These are phyloP conservation scores for Amanita thiersii DNA, from an alignment of 768 basidiomycete genomes.

Conservation along the genomic window DNA sequence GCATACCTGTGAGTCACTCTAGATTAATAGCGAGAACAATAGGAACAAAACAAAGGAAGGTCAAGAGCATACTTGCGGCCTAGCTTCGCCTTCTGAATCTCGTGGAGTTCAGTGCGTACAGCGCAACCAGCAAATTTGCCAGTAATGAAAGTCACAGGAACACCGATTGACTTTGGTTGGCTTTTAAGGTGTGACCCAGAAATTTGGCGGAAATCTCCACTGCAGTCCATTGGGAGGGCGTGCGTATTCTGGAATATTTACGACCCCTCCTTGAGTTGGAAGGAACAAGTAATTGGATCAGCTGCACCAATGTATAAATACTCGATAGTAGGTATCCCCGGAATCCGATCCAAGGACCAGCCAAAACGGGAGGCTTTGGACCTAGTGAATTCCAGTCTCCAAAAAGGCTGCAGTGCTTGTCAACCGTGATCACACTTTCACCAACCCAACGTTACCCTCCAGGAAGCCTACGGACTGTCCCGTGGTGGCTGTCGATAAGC, in stretches of 20 bases:
- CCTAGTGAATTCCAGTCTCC: slow-evolving; percentile 7
- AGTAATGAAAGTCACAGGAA: slow-evolving; percentile 36
- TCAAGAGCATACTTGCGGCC: slow-evolving; percentile 49
- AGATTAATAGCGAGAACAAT: slow-evolving; percentile 2
- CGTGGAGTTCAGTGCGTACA: slow-evolving; percentile 46
- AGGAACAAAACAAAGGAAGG: slow-evolving; percentile 5
- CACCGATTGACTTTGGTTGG: slow-evolving; percentile 21
- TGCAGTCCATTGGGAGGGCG: slow-evolving; percentile 5
- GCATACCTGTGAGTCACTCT: slow-evolving; percentile 34
- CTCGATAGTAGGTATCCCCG: background rate
- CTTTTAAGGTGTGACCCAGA: slow-evolving; percentile 15
- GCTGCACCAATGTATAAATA: slow-evolving; percentile 8
- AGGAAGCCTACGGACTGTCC: background rate
- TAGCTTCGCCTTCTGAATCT: slow-evolving; percentile 59
- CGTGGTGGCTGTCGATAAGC: slow-evolving; percentile 5
- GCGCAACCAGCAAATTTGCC: slow-evolving; percentile 45
- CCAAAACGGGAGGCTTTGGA: slow-evolving; percentile 2
- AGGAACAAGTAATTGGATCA: background rate
- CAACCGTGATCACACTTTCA: slow-evolving; percentile 5
- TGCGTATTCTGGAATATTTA: slow-evolving; percentile 1
- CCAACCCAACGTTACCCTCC: background rate
- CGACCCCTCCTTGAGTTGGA: slow-evolving; percentile 2
- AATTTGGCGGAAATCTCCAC: slow-evolving; percentile 24
- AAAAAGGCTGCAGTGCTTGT: slow-evolving; percentile 5
- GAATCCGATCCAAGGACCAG: slow-evolving; percentile 1